Base-by-base conservation (phyloP, 164 flowering plant genomes). In the Chimonanthus salicifolius region DNA sequence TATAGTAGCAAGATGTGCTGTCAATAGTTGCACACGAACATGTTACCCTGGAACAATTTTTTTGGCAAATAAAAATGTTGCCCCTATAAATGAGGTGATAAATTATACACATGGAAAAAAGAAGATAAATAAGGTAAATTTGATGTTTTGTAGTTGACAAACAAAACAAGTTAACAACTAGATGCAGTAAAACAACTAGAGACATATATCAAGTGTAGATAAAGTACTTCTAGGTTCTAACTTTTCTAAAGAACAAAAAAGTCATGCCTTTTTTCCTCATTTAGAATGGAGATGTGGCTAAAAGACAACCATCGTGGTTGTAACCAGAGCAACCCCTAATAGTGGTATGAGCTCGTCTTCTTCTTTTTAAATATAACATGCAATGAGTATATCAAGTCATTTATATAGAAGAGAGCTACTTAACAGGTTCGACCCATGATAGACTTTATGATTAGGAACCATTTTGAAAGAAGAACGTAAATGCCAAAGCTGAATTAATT, bases 31-130 rank as follows among this genome's bases (percentile, higher is more conserved):
- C 8, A 63, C 33, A 20, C 66, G 7, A 9, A 13, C 10, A 33
- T 43, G 46, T 10, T 63, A 63, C 66, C 66, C 66, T 63, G 66
- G 66, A 63, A 63, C 66, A 63, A 63, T 18, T 18, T 63, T 63
- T 63, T 63, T 58, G 62, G 44, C 66, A 63, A 20, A 20, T 63
- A 44, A 63, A 63, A 63, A 63, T 6, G 33, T 63, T 63, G 46
- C 44, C 9, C 45, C 33, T 44, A n/a, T 63, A n/a, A 21, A 21
- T 63, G 66, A 63, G 4, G 66, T 8, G 13, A 63, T 10, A 33
- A 63, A 63, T 21, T 21, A 63, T 63, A 33, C 21, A 33, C 66
- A 63, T 8, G 46, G 66, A 8, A 63, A 4, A 63, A 10, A 63
- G 66, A 63, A 54, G 60, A 13, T 54, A 2, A 54, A 13, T 54